Base-by-base conservation (phyloP, 768 basidiomycete species). In the Russula virescens region DNA sequence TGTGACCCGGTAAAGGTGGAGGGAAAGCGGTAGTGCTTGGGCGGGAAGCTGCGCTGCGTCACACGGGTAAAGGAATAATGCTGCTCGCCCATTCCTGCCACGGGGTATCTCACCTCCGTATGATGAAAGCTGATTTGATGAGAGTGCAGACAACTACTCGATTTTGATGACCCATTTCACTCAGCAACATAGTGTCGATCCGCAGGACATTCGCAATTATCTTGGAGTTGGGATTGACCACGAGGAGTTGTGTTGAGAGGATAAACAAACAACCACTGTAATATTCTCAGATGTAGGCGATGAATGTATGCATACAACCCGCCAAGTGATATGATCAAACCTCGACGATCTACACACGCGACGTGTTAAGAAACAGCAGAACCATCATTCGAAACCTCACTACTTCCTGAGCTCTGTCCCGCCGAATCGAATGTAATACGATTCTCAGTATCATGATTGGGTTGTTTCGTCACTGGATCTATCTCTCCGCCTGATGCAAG, bases 1-100 rank as follows among this genome's bases (percentile, higher is more conserved):
- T 93, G 89, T 58, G 91, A 97, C 74, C 94, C 94, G 0, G 81
- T 77, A 49, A 88, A 85, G 73, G 79, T 94, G 23, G 88, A 94
- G 69, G 85, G 88, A 71, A 88, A 86, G 71, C 84, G 80, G 79
- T 84, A 11, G 79, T 82, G 55, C 78, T 94, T 16, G 91, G 89
- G 3, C 90, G 88, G 64, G 92, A 96, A 70, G 93, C 91, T 14
- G 83, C 88, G 14, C 71, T 87, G 25, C 84, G 91, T 16, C 94
- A 93, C 90, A 98, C 94, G 40, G 94, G 94, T 95, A 66, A 60
- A n/a, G 18, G 31, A 18, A 50, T 31, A 3, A 40, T 3, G 42
- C 18, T 7, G n/a, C 6, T 18, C 26, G 7, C 25, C n/a, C 18
- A 21, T 47, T 23, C 11, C n/a, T 34, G 21, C 23, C 25, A 38